Evolutionary conservation across 1,284 basidiomycete genomes (phyloP).

Genomic region (Sphaerobolus stellatus): DNA sequence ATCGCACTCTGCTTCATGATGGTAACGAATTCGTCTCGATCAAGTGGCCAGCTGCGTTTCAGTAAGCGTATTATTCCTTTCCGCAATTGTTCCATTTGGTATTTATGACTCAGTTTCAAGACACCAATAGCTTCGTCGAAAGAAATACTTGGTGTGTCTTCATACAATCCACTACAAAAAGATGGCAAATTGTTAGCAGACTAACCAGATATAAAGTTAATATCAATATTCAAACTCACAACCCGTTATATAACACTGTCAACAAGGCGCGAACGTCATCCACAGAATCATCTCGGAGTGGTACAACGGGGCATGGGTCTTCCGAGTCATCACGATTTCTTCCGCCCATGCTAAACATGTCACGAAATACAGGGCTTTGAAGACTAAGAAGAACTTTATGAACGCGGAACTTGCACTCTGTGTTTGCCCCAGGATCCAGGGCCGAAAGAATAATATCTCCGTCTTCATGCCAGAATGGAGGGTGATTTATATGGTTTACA

Average conservation of each 20-base stretch:
- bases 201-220: background rate
- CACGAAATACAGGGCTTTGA: background rate
- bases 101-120: background rate
- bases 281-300: background rate
- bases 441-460: slow-evolving; percentile 1
- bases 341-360: background rate
- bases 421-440: background rate
- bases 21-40: background rate
- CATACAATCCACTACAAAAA: background rate
- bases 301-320: background rate
- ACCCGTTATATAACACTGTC: slow-evolving; percentile 3
- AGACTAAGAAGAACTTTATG: background rate
- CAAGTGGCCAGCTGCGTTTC: background rate
- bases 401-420: background rate
- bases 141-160: background rate
- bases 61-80: background rate
- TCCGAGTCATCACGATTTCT: background rate
- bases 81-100: background rate
- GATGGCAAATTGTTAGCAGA: no score
- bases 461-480: background rate
- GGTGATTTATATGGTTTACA: no score
- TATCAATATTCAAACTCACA: slow-evolving; percentile 2
- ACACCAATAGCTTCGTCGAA: background rate
- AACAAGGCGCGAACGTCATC: slow-evolving; percentile 2
- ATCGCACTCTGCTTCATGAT: background rate